A percentile compares a stretch with the other conserved stretches of the same genome.
Evolutionary conservation across 2,329 filamentous ascomycete species (phyloP).

Genomic region (Ophiosphaerella herpotricha): DNA sequence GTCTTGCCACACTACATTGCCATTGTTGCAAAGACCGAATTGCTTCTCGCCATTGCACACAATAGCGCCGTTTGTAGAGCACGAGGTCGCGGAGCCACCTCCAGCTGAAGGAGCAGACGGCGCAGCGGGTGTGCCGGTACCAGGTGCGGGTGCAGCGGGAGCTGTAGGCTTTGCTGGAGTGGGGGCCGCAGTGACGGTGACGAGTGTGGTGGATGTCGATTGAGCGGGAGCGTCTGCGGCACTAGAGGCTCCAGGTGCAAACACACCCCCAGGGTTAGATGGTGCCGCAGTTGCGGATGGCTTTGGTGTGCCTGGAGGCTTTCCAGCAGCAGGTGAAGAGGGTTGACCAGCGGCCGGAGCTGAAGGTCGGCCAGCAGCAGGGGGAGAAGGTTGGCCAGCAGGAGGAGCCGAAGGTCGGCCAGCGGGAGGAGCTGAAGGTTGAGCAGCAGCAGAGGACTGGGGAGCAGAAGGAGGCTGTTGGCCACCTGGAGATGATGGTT

Average conservation of each 20-base stretch:
- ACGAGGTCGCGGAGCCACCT: slow-evolving; percentile 22
- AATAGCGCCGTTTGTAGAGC: slow-evolving; percentile 42
- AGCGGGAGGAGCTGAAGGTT: slow-evolving; percentile 1
- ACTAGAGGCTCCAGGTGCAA: slow-evolving; percentile 37
- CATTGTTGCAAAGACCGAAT: slow-evolving; percentile 52
- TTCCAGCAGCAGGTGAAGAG: slow-evolving; percentile 2
- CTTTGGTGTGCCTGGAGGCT: neutral
- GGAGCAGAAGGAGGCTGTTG: neutral
- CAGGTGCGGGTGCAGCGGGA: slow-evolving; percentile 4
- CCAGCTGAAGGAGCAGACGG: slow-evolving; percentile 16
- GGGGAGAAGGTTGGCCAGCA: slow-evolving; percentile 4
- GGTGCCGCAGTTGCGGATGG: slow-evolving; percentile 13
- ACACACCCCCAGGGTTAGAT: slow-evolving; percentile 35
- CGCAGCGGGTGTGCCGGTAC: slow-evolving; percentile 12
- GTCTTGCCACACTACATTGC: slow-evolving; percentile 46
- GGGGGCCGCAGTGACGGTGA: slow-evolving; percentile 31
- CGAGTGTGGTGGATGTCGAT: slow-evolving; percentile 35
- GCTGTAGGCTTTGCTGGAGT: slow-evolving; percentile 16
- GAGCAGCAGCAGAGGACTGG: slow-evolving; percentile 7
- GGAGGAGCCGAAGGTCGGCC: neutral
- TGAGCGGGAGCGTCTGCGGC: slow-evolving; percentile 14
- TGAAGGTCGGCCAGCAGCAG: slow-evolving; percentile 1
- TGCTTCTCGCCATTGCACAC: slow-evolving; percentile 48
- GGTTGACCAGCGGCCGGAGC: neutral
- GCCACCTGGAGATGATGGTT: slow-evolving; percentile 15